phyloP scores from a whole-genome alignment of 2,329 filamentous ascomycete genomes.

The Thelonectria rubi region DNA sequence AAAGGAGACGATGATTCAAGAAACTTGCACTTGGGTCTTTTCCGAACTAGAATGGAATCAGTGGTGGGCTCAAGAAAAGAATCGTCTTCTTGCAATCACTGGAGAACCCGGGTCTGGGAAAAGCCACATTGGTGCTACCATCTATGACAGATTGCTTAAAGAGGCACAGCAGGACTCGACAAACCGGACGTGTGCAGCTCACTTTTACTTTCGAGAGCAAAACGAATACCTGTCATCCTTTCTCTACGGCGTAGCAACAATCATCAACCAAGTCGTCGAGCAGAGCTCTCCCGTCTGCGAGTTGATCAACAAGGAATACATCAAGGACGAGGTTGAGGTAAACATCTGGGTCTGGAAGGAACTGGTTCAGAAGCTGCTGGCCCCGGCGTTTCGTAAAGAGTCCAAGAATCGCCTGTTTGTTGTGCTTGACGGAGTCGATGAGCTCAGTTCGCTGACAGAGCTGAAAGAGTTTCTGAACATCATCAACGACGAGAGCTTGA shows the following conservation, averaged over 20 bases:
- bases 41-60: conserved; percentile 40
- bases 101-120: conserved; percentile 47
- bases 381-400: conserved; percentile 31
- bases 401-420: conserved; percentile 39
- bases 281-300: conserved; percentile 44
- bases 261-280: conserved; percentile 45
- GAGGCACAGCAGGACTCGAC: conserved; percentile 27
- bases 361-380: conserved; percentile 37
- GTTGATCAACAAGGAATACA: conserved; percentile 40
- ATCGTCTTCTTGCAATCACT: conserved; percentile 41
- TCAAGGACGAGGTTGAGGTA: conserved; percentile 34
- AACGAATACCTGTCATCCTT: conserved; percentile 36
- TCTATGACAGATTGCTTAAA: conserved; percentile 34
- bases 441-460: conserved; percentile 30
- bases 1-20: conserved; percentile 42
- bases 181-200: conserved; percentile 37
- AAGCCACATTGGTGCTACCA: conserved; percentile 41
- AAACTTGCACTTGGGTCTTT: conserved; percentile 46
- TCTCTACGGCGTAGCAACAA: conserved; percentile 39
- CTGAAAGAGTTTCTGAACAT: conserved; percentile 38
- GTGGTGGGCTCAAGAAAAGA: conserved; percentile 34
- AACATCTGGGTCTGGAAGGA: conserved; percentile 30
- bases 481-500: conserved; percentile 36
- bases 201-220: conserved; percentile 52
- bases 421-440: conserved; percentile 48